phyloP scores from a whole-genome alignment of 2,329 filamentous ascomycete species.

The Hirsutella thompsonii region DNA sequence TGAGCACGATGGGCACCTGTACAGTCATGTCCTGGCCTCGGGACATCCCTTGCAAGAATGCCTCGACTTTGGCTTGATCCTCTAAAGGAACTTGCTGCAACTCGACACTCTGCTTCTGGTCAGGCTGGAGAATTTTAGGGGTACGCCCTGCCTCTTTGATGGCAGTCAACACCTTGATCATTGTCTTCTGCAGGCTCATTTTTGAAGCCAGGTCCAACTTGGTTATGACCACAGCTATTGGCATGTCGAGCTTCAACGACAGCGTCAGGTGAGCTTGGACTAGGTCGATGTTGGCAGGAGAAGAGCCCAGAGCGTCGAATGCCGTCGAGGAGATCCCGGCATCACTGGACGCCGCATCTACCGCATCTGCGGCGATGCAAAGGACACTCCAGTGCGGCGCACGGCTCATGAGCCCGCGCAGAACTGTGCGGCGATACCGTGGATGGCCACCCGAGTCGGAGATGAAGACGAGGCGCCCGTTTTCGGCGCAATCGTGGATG shows the following conservation, averaged over 20 bases:
- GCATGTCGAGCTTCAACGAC: slow-evolving; percentile 67
- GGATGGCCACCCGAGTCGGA: slow-evolving; percentile 89
- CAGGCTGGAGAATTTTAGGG: slow-evolving; percentile 58
- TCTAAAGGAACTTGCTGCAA: slow-evolving; percentile 41
- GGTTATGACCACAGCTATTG: slow-evolving; percentile 72
- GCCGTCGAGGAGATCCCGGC: slow-evolving; percentile 31
- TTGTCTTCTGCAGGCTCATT: slow-evolving; percentile 51
- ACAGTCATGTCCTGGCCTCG: slow-evolving; percentile 26
- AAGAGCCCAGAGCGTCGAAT: slow-evolving; percentile 36
- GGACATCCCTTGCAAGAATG: slow-evolving; percentile 37
- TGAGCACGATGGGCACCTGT: slow-evolving; percentile 73
- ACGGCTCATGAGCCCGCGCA: slow-evolving; percentile 89
- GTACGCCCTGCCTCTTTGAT: slow-evolving; percentile 64
- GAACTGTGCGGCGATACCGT: slow-evolving; percentile 75
- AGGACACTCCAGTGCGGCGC: slow-evolving; percentile 87
- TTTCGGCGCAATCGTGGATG: slow-evolving; percentile 67
- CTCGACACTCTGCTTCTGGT: slow-evolving; percentile 33
- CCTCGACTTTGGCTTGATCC: slow-evolving; percentile 46
- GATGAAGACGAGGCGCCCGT: slow-evolving; percentile 70
- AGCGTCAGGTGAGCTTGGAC: slow-evolving; percentile 72
- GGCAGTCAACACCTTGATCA: slow-evolving; percentile 61
- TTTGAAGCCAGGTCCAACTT: slow-evolving; percentile 82
- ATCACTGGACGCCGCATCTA: slow-evolving; percentile 25
- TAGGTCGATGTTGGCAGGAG: slow-evolving; percentile 51
- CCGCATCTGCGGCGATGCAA: slow-evolving; percentile 72